These are phyloP conservation scores for Zasmidium citrigriseum DNA, from an alignment of 2,329 filamentous ascomycete species.

Conservation along the genomic window DNA sequence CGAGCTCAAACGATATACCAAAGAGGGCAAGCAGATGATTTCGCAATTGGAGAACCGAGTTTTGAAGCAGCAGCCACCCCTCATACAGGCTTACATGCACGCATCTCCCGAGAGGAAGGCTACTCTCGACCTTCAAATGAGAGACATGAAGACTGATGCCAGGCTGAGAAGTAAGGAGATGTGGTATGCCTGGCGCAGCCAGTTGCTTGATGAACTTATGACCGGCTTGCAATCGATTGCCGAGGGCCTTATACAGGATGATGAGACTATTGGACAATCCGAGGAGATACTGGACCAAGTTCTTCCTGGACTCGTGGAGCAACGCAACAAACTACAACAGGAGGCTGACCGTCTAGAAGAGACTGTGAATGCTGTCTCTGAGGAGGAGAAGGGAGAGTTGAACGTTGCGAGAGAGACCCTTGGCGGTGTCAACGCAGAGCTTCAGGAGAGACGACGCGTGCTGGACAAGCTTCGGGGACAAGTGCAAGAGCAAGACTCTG, in stretches of 20 bases:
- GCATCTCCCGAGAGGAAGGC: constrained; percentile 79
- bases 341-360: constrained; percentile 67
- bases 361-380: constrained; percentile 72
- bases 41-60: constrained; percentile 89
- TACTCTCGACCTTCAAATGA: constrained; percentile 95
- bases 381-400: constrained; percentile 79
- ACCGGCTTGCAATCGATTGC: constrained; percentile 75
- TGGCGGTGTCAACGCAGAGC: constrained; percentile 63
- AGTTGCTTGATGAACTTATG: constrained; percentile 78
- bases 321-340: constrained; percentile 61
- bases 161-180: constrained; percentile 88
- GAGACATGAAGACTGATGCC: constrained; percentile 93
- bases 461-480: constrained; percentile 68
- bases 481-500: constrained; percentile 65
- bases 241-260: constrained; percentile 75
- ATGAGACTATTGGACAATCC: constrained; percentile 65
- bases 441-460: constrained; percentile 68
- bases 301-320: constrained; percentile 65
- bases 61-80: constrained; percentile 81
- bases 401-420: constrained; percentile 71
- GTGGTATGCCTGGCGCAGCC: constrained; percentile 98
- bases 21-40: constrained; percentile 85
- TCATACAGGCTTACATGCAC: constrained; percentile 89
- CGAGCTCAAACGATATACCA: constrained; percentile 95
- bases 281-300: constrained; percentile 67